phyloP scores from a whole-genome alignment of 768 basidiomycete genomes.

The Mycena rebaudengoi region DNA sequence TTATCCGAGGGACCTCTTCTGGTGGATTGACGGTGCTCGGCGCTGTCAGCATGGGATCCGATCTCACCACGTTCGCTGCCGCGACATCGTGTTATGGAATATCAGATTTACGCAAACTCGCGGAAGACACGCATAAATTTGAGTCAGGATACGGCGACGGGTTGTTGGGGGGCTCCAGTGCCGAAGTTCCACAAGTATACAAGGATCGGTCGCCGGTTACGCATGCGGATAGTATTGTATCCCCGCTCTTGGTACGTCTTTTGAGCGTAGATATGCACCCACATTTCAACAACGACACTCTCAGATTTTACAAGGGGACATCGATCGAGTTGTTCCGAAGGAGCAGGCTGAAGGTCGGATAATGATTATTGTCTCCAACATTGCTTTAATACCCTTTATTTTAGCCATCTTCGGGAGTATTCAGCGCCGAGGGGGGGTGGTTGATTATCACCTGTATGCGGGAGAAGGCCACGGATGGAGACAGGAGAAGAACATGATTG shows the following conservation, averaged over 20 bases:
- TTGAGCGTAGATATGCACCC: not conserved
- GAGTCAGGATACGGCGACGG: slow-evolving; percentile 55
- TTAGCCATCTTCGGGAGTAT: slow-evolving; percentile 51
- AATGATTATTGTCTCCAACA: no score
- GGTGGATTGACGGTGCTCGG: slow-evolving; percentile 79
- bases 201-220: slow-evolving; percentile 58
- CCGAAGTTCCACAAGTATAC: slow-evolving; percentile 55
- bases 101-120: slow-evolving; percentile 62
- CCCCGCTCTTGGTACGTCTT: slow-evolving; percentile 56
- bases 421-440: slow-evolving; percentile 45
- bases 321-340: slow-evolving; percentile 42
- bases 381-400: no score
- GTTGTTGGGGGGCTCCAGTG: slow-evolving; percentile 59
- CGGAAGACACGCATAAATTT: slow-evolving; percentile 66
- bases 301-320: slow-evolving; percentile 63
- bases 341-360: slow-evolving; percentile 29
- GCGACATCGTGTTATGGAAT: slow-evolving; percentile 74
- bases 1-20: slow-evolving; percentile 77
- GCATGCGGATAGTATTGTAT: slow-evolving; percentile 57
- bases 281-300: not conserved
- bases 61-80: slow-evolving; percentile 64
- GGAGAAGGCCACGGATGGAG: slow-evolving; percentile 63
- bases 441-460: slow-evolving; percentile 56
- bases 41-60: slow-evolving; percentile 48
- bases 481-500: slow-evolving; percentile 52